Evolutionary conservation across 2,329 filamentous ascomycete species (phyloP), one percentile per base, ranked within the genome.

Genomic region (Graphilbum ipis-grandicollis): DNA sequence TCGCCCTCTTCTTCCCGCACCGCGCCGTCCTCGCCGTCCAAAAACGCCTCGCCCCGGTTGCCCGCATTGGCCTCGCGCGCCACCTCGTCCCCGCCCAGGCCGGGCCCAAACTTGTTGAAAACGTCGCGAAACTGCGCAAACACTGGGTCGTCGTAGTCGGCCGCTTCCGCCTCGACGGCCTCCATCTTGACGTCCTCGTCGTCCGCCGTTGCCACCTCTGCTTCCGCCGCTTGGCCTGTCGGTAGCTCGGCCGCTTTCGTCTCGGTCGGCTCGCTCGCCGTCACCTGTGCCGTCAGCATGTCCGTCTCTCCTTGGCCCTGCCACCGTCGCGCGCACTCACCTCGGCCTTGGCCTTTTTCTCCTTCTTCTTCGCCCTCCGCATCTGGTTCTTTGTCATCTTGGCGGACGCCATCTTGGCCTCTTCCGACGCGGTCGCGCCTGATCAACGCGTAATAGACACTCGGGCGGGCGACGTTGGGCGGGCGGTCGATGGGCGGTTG

Each of bases 321-420:
- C 10, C n/a, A 31, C 29, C 17, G 12, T 18, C 15, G 4, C 14
- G 21, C 3, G 3, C 17, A 41, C 49, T 34, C 38, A 72, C 71
- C 48, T 74, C 62, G 55, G 69, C 60, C 36, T 68, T 60, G 46
- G 71, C 58, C 50, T 75, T 75, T 62, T 92, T 92, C 53, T 83
- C 74, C 75, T 93, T 94, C 71, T 90, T 93, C 66, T 88, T 86
- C 34, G 84, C 81, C 56, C 88, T 76, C 56, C 85, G 74, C 65
- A 86, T 78, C 60, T 93, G 84, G 59, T 94, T 94, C 66, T 94
- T 96, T 55, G 79, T 85, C 64, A 79, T 75, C 63, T 88, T 92
- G 47, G 66, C 57, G 46, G 63, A 56, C 50, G 70, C 71, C 73
- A 77, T 78, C 52, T 56, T 63, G 57, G 36, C 33, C 33, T 30